A percentile compares a stretch with the other conserved stretches of the same genome.
Conservation (phyloP, 768 basidiomycete species). For the Lentinus tigrinus region DNA sequence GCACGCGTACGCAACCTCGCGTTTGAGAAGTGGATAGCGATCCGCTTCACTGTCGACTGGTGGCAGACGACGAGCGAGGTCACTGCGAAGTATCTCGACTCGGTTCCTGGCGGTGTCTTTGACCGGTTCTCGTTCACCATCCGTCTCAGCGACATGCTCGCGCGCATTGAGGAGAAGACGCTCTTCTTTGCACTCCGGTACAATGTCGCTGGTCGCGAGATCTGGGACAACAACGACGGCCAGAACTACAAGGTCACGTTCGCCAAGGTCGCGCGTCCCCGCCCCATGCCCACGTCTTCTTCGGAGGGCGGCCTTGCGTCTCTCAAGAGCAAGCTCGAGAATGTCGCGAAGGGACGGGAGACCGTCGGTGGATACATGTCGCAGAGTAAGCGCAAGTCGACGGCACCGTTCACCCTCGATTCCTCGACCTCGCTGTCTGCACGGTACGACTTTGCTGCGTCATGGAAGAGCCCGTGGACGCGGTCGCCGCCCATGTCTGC, state of each 20-base stretch:
- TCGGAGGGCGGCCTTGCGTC: slow-evolving; percentile 51
- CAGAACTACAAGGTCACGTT: slow-evolving; percentile 81
- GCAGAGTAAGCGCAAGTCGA: slow-evolving; percentile 19
- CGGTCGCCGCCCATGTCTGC: slow-evolving; percentile 16
- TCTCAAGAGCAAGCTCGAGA: slow-evolving; percentile 65
- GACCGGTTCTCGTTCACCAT: slow-evolving; percentile 81
- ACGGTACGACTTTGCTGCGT: slow-evolving; percentile 58
- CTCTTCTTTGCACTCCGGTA: slow-evolving; percentile 79
- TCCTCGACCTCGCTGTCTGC: slow-evolving; percentile 42
- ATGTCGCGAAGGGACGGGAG: slow-evolving; percentile 44
- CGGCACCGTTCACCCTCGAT: slow-evolving; percentile 25
- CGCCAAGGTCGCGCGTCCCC: slow-evolving; percentile 29
- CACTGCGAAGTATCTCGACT: slow-evolving; percentile 65
- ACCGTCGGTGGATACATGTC: slow-evolving; percentile 30
- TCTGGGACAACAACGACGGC: slow-evolving; percentile 90
- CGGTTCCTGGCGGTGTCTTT: slow-evolving; percentile 36
- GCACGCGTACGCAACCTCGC: slow-evolving; percentile 83
- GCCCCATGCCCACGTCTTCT: slow-evolving; percentile 7
- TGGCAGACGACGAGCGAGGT: slow-evolving; percentile 98
- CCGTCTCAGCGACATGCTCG: slow-evolving; percentile 73
- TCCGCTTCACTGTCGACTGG: slow-evolving; percentile 89
- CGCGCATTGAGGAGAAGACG: slow-evolving; percentile 78
- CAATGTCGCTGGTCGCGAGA: slow-evolving; percentile 65
- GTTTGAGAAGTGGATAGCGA: slow-evolving; percentile 82
- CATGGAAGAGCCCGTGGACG: slow-evolving; percentile 50